These are phyloP conservation scores for Phanerodontia chrysosporium DNA, from an alignment of 768 basidiomycete genomes.

Conservation along the genomic window DNA sequence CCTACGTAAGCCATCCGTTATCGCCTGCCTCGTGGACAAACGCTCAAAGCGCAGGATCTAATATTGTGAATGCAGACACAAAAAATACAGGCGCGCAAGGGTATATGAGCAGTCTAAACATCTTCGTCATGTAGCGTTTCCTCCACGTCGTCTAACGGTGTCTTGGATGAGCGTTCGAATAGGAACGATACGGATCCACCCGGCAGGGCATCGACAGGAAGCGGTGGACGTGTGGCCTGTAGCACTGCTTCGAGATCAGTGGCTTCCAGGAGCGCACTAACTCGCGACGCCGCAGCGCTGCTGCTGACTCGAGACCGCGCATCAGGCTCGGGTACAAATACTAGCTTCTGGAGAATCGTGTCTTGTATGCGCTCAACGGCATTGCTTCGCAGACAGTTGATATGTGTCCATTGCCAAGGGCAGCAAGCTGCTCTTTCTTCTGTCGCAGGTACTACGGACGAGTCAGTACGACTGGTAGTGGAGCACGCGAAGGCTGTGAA, in stretches of 20 bases:
- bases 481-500: conserved; percentile 9
- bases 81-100: too few relatives aligned
- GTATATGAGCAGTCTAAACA: too few relatives aligned
- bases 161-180: conserved; percentile 56
- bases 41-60: too few relatives aligned
- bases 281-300: conserved; percentile 22
- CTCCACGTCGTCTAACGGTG: conserved; percentile 13
- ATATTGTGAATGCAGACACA: too few relatives aligned
- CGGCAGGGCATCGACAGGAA: conserved; percentile 43
- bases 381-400: conserved; percentile 58
- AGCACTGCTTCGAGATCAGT: conserved; percentile 47
- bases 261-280: conserved; percentile 33
- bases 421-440: conserved; percentile 64
- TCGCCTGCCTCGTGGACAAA: too few relatives aligned
- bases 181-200: conserved; percentile 75
- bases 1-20: too few relatives aligned
- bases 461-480: conserved; percentile 10
- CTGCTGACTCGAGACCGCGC: conserved; percentile 8
- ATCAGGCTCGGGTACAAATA: conserved; percentile 25
- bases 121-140: background rate
- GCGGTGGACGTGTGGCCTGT: conserved; percentile 28
- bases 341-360: conserved; percentile 53
- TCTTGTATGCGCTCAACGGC: conserved; percentile 56
- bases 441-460: conserved; percentile 53
- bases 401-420: conserved; percentile 81